phyloP scores from a whole-genome alignment of 2,329 filamentous ascomycete species.

The Nemania sp. region DNA sequence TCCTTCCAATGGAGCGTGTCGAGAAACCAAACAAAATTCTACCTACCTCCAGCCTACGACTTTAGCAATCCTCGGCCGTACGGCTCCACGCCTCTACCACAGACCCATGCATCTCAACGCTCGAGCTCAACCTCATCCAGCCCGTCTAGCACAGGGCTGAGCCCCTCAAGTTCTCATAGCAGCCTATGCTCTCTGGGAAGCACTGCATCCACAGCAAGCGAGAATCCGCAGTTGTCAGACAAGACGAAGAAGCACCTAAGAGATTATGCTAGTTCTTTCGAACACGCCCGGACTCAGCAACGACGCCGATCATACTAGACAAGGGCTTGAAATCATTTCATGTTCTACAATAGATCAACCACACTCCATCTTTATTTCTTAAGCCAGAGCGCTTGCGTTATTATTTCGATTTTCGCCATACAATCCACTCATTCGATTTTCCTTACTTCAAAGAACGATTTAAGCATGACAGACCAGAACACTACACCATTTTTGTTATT shows the following conservation, averaged over 20 bases:
- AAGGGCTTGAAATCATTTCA: slow-evolving; percentile 16
- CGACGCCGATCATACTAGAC: slow-evolving; percentile 68
- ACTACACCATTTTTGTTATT: slow-evolving; percentile 49
- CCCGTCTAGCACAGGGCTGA: slow-evolving; percentile 62
- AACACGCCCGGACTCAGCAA: slow-evolving; percentile 74
- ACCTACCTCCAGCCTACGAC: slow-evolving; percentile 80
- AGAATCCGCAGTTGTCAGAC: slow-evolving; percentile 73
- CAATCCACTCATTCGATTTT: slow-evolving; percentile 48
- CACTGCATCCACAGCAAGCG: slow-evolving; percentile 64
- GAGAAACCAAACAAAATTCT: slow-evolving; percentile 65
- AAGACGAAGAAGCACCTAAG: slow-evolving; percentile 83
- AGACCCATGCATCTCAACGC: slow-evolving; percentile 55
- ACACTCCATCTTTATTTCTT: slow-evolving; percentile 42
- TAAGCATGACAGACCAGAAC: slow-evolving; percentile 43
- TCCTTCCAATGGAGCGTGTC: slow-evolving; percentile 61
- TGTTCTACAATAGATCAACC: slow-evolving; percentile 36
- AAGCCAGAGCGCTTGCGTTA: slow-evolving; percentile 45
- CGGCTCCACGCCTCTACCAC: slow-evolving; percentile 61
- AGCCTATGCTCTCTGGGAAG: slow-evolving; percentile 85
- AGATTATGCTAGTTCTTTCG: slow-evolving; percentile 89
- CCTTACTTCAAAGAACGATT: slow-evolving; percentile 45
- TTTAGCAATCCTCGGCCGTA: slow-evolving; percentile 74
- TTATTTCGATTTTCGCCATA: slow-evolving; percentile 31
- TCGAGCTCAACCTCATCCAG: slow-evolving; percentile 47
- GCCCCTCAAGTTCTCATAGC: slow-evolving; percentile 83